Evolutionary conservation across 108 stramenopile species (phyloP).

Genomic region (Nannochloropsis oceanica): DNA sequence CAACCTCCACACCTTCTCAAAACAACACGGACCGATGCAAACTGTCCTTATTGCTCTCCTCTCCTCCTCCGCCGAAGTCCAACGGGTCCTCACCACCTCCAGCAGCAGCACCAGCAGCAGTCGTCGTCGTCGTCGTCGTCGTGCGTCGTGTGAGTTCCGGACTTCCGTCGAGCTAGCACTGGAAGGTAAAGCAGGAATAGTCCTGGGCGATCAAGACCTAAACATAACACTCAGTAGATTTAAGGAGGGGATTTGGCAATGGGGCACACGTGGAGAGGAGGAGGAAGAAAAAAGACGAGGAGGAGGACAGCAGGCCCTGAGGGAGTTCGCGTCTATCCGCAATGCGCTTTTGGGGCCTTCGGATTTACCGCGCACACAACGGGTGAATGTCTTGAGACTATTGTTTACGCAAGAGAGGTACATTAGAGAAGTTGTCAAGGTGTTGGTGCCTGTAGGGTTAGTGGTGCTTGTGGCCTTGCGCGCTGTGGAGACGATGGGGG

Average conservation of each 20-base stretch:
- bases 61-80: neutral
- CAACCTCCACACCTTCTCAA: neutral
- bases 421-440: neutral
- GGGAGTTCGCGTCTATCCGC: neutral
- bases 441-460: neutral
- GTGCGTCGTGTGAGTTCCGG: neutral
- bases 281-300: neutral
- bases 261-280: neutral
- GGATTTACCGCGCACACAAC: neutral
- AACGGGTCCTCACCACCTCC: neutral
- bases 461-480: neutral
- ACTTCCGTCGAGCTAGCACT: neutral
- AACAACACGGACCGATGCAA: neutral
- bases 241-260: neutral
- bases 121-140: neutral
- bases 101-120: neutral
- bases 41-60: neutral
- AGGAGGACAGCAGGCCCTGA: neutral
- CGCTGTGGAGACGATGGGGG: neutral
- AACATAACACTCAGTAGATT: neutral
- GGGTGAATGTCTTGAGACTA: neutral
- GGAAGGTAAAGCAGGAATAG: neutral
- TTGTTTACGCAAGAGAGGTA: neutral
- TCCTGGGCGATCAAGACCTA: neutral
- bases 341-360: neutral